A percentile compares a stretch with the other conserved stretches of the same genome.
These are phyloP conservation scores for Blastobotrys robertii DNA, from an alignment of 805 yeast species.

Conservation along the genomic window DNA sequence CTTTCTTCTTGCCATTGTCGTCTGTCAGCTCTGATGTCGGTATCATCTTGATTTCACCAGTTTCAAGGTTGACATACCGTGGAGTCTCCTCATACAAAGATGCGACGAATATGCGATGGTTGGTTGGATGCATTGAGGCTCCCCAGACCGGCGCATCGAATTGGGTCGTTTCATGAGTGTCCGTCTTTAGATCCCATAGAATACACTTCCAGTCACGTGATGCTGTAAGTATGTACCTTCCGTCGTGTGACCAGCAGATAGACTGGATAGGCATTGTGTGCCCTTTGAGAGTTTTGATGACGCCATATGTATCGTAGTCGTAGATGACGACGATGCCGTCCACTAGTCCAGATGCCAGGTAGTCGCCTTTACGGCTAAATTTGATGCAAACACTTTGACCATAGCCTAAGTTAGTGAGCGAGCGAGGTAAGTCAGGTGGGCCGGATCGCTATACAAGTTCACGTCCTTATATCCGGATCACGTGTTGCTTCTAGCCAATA, in stretches of 20 bases:
- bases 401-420: conserved; percentile 13
- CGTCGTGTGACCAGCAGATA: conserved; percentile 59
- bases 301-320: conserved; percentile 58
- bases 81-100: conserved; percentile 58
- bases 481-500: no score
- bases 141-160: conserved; percentile 72
- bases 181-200: conserved; percentile 62
- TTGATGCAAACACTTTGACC: conserved; percentile 53
- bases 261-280: conserved; percentile 71
- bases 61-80: conserved; percentile 36
- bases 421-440: no score
- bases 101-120: conserved; percentile 42
- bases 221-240: conserved; percentile 56
- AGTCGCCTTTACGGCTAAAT: conserved; percentile 71
- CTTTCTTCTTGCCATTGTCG: conserved; percentile 2
- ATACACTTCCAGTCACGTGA: conserved; percentile 77
- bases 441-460: no score
- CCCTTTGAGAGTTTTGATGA: conserved; percentile 46
- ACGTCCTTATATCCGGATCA: no score
- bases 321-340: conserved; percentile 68
- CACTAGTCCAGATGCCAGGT: conserved; percentile 68
- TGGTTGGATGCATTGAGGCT: conserved; percentile 45
- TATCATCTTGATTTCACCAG: conserved; percentile 9
- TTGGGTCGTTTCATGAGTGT: conserved; percentile 33
- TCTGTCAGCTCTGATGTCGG: background rate